Base-by-base conservation (phyloP, 202 grass and related monocot species). In the Cymbopogon flexuosus region DNA sequence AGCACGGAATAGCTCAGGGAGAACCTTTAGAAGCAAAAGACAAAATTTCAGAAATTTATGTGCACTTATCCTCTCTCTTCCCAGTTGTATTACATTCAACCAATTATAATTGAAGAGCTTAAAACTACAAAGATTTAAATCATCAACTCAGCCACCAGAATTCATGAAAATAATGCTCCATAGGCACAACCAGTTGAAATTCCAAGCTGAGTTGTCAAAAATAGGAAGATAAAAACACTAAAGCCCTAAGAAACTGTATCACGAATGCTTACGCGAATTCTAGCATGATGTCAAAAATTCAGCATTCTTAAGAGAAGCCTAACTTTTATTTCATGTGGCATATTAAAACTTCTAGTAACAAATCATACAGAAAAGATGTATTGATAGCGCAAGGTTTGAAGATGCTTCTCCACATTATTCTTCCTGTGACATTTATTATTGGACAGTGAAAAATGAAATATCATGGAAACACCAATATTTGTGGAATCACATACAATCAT, bases 1-100 rank as follows among this genome's bases (percentile, higher is more conserved):
- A 71, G 95, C 95, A 69, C 90, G 87, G 66, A 98, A 89, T 85
- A 98, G 84, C 81, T 98, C 95, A 71, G 92, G 95, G 29, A 98
- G 92, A 95, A 98, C 92, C 92, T 95, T 89, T 6, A 86, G 31
- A 83, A 70, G 74, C 58, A 84, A 75, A 82, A 65, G 3, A 69
- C 82, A 87, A 47, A 61, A 46, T 70, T 45, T 85, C 74, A 89
- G 49, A 73, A 19, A 78, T 49, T 51, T 62, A 23, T 71, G 22
- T 65, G 42, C 66, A 81, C 7, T 41, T 42, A 21, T 59, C 71
- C 6, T 59, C 33, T 58, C 14, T 76, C 75, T 81, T 68, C 47
- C 3, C 16, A 36, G 24, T 77, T 43, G 19, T 42, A 59, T 64
- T 43, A 43, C 45, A 78, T 68, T 21, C 69, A 79, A 63, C 10